phyloP scores from a whole-genome alignment of 2,329 filamentous ascomycete genomes.

The Xylariaceae sp. region DNA sequence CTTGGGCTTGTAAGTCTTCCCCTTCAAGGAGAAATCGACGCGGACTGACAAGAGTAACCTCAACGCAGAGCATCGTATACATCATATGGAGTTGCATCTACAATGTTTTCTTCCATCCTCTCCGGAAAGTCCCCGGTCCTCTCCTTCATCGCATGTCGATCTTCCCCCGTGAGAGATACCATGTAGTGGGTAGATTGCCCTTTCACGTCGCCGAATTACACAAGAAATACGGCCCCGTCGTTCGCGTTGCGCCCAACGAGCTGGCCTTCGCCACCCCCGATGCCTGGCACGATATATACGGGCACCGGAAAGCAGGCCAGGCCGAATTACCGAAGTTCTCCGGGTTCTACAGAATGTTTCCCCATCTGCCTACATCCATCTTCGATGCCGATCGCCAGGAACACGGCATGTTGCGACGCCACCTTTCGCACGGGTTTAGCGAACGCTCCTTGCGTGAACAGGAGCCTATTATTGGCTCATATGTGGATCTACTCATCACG shows the following conservation, averaged over 20 bases:
- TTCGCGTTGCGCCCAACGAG: conserved; percentile 12
- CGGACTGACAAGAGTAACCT: background rate
- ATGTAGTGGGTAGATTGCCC: conserved; percentile 5
- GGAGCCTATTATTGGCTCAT: conserved; percentile 21
- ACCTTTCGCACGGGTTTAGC: conserved; percentile 21
- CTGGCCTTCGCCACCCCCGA: conserved; percentile 9
- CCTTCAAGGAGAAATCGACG: background rate
- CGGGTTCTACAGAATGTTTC: conserved; percentile 10
- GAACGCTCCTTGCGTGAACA: conserved; percentile 21
- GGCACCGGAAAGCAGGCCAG: conserved; percentile 5
- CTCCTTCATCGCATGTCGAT: conserved; percentile 6
- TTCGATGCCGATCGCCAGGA: conserved; percentile 5
- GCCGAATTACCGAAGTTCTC: conserved; percentile 10
- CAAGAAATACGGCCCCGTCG: conserved; percentile 13
- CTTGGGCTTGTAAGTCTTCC: background rate
- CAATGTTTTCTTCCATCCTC: conserved; percentile 16
- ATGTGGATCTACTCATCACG: conserved; percentile 21
- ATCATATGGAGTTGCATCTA: conserved; percentile 2
- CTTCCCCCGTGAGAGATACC: conserved; percentile 3
- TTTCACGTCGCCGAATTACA: conserved; percentile 6
- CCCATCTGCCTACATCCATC: conserved; percentile 1
- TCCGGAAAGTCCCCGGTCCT: conserved; percentile 14
- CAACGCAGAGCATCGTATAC: background rate
- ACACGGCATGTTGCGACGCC: conserved; percentile 11
- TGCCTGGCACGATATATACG: conserved; percentile 17